These are phyloP conservation scores for Gossypium mustelinum DNA, from an alignment of 345 rosid genomes.

Conservation along the genomic window DNA sequence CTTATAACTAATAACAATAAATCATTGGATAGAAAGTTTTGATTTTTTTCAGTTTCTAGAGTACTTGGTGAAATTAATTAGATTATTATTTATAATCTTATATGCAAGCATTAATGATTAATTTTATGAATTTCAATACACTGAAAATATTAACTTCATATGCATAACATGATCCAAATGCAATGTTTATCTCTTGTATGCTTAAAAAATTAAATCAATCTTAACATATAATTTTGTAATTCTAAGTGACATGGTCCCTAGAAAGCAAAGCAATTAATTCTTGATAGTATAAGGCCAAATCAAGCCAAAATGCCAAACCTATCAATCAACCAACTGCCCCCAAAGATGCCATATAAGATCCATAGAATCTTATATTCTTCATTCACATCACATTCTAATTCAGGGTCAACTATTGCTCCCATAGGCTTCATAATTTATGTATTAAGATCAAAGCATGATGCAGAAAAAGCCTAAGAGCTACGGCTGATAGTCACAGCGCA, in stretches of 20 bases:
- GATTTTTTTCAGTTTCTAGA: not conserved
- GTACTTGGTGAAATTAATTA: not conserved
- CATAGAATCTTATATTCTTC: not conserved
- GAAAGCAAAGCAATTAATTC: not conserved
- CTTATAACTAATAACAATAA: not conserved
- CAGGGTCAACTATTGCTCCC: too few relatives aligned
- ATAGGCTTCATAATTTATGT: too few relatives aligned
- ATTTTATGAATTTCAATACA: not conserved
- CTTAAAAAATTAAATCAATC: too few relatives aligned
- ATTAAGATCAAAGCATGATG: not conserved
- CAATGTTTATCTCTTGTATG: too few relatives aligned
- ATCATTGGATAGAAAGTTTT: not conserved
- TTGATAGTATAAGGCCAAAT: not conserved
- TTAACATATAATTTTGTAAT: too few relatives aligned
- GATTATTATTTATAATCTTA: not conserved
- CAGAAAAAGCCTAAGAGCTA: not conserved
- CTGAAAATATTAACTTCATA: not conserved
- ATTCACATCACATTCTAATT: not conserved
- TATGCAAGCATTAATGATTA: not conserved
- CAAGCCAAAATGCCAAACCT: not conserved
- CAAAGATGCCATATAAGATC: not conserved
- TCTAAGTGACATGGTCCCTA: too few relatives aligned
- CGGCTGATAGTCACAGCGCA: not conserved
- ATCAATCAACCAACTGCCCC: not conserved
- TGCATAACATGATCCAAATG: not conserved